Evolutionary conservation across 371 early-diverging fungal species (phyloP), one percentile per base, ranked within the genome.

Genomic region (Actinomortierella wolfii): DNA sequence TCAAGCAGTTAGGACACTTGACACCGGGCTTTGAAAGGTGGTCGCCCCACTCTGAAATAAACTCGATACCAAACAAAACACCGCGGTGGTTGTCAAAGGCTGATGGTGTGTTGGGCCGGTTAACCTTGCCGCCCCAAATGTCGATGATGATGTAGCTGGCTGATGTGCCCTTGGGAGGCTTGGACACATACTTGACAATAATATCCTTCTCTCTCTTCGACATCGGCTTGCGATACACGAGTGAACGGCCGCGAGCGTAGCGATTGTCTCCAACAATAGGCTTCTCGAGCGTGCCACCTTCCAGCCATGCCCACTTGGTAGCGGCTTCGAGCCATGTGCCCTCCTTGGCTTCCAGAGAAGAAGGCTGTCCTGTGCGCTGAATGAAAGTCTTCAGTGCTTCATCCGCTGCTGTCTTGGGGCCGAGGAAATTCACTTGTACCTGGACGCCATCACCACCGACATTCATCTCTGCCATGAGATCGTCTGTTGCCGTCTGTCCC

Each of bases 261-360:
- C 51, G 65, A 2, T 65, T 55, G 43, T 70, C 61, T 3, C 69
- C 64, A 24, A 71, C 28, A 25, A 49, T 61, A 51, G 73, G 57
- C 18, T 61, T 61, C 13, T 66, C 66, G 18, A 73, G 51, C 20
- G 8, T 47, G 47, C 47, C 47, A 20, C 47, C 24, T 18, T 21
- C 20, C 34, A 34, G 4, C 34, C 34, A 34, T 18, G 20, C 47
- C 47, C 47, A 47, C 47, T 47, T 15, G 2, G 47, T 47, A 11
- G 47, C 47, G 2, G 47, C 47, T 8, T 47, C 21, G 47, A 21
- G 24, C 47, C 47, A 47, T 9, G 47, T 21, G 21, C 47, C 47
- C 47, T 47, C 47, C 20, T 76, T 70, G 1, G 82, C 82, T 56
- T 77, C 57, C 51, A 80, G 47, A 54, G 79, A 80, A 0, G 78